Conservation (phyloP, 176 grass and related monocot genomes). For the Tillandsia leiboldiana region DNA sequence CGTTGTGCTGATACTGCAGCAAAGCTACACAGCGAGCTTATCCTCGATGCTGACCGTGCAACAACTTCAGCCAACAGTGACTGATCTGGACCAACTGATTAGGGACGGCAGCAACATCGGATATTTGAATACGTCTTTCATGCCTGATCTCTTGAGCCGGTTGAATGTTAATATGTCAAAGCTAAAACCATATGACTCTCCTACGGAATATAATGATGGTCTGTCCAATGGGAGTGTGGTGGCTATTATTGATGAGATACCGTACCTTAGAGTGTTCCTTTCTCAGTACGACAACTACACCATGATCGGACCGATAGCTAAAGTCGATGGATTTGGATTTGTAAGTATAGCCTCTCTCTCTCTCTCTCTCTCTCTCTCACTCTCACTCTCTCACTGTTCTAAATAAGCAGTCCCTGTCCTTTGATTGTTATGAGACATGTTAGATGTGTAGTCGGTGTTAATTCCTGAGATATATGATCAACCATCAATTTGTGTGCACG, state of each 20-base stretch:
- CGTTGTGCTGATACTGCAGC: conserved; percentile 68
- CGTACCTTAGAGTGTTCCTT: conserved; percentile 79
- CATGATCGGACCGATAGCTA: conserved; percentile 62
- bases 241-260: conserved; percentile 78
- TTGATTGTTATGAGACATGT: neutral
- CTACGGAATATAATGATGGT: conserved; percentile 46
- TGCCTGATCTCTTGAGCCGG: conserved; percentile 43
- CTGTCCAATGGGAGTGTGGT: conserved; percentile 54
- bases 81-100: conserved; percentile 52
- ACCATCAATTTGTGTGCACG: too few relatives aligned
- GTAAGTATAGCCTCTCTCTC: conserved; percentile 31
- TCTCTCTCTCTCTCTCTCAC: too few relatives aligned
- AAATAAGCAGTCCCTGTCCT: neutral
- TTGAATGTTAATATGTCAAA: conserved; percentile 49
- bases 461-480: too few relatives aligned
- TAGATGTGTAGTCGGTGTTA: too few relatives aligned
- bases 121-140: conserved; percentile 68
- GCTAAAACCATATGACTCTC: conserved; percentile 39
- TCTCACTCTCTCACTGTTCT: neutral
- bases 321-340: conserved; percentile 78
- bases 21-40: conserved; percentile 83
- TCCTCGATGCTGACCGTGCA: conserved; percentile 71
- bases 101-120: conserved; percentile 41
- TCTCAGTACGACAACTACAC: conserved; percentile 40
- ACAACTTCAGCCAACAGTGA: conserved; percentile 68